Evolutionary conservation across 2,329 filamentous ascomycete genomes (phyloP).

Genomic region (Epichloe coenophiala): DNA sequence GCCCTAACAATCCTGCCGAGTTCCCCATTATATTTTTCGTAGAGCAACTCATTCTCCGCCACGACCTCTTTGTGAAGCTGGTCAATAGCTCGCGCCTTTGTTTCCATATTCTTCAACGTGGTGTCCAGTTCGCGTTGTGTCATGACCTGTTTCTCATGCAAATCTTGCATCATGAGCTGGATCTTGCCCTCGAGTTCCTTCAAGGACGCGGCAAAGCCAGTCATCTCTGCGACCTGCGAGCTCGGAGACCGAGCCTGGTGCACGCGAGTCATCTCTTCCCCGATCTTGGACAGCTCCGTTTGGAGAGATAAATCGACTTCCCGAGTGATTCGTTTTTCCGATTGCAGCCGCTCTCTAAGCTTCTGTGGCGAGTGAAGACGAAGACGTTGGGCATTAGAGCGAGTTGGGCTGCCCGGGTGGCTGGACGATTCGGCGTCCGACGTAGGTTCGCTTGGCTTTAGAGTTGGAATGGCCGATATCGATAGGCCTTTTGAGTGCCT

Average conservation of each 20-base stretch:
- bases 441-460: slow-evolving; percentile 26
- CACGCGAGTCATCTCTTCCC: slow-evolving; percentile 59
- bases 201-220: slow-evolving; percentile 35
- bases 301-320: slow-evolving; percentile 57
- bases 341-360: slow-evolving; percentile 71
- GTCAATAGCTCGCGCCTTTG: slow-evolving; percentile 69
- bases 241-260: slow-evolving; percentile 15
- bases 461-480: slow-evolving; percentile 39
- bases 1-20: slow-evolving; percentile 69
- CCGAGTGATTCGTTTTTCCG: slow-evolving; percentile 62
- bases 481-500: slow-evolving; percentile 38
- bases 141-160: slow-evolving; percentile 45
- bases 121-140: slow-evolving; percentile 60
- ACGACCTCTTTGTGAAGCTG: slow-evolving; percentile 78
- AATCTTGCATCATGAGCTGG: slow-evolving; percentile 42
- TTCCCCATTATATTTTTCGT: slow-evolving; percentile 86
- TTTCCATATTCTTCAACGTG: slow-evolving; percentile 60
- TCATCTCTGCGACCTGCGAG: slow-evolving; percentile 16
- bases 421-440: slow-evolving; percentile 13
- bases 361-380: slow-evolving; percentile 61
- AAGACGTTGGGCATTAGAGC: slow-evolving; percentile 34
- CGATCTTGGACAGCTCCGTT: slow-evolving; percentile 66
- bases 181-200: slow-evolving; percentile 55
- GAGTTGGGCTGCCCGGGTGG: slow-evolving; percentile 16
- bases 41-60: slow-evolving; percentile 85